phyloP scores from a whole-genome alignment of 768 basidiomycete genomes.

The Boletus eberwhitei region DNA sequence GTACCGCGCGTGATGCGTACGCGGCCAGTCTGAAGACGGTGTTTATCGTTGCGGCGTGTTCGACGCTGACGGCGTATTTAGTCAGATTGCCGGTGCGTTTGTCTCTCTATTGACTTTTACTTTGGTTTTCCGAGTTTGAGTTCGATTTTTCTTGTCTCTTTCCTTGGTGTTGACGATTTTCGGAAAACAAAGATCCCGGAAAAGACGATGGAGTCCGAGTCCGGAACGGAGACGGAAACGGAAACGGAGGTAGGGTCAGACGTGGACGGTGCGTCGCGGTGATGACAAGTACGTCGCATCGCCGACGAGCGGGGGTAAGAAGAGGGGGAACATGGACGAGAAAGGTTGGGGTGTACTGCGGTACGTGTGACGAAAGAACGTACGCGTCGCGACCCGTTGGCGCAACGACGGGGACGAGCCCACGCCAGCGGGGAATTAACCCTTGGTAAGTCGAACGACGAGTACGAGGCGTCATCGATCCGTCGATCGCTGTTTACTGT shows the following conservation, averaged over 20 bases:
- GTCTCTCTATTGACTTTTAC: not conserved
- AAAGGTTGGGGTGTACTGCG: no score
- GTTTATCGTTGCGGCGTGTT: constrained; percentile 19
- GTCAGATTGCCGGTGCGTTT: constrained; percentile 16
- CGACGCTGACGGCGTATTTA: constrained; percentile 16
- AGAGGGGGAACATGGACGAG: no score
- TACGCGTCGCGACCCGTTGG: no score
- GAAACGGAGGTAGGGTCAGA: not conserved
- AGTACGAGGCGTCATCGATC: no score
- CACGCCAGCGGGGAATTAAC: no score
- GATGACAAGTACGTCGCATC: not conserved
- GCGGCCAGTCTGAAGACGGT: constrained; percentile 19
- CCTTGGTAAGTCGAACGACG: no score
- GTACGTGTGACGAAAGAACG: no score
- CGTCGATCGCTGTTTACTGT: no score
- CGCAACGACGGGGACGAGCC: no score
- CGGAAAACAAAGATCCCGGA: constrained; percentile 16
- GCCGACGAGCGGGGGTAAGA: not conserved
- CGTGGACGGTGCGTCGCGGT: not conserved
- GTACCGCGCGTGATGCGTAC: constrained; percentile 17
- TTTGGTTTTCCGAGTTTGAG: no score
- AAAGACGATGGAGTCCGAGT: constrained; percentile 1
- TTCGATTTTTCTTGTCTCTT: not conserved
- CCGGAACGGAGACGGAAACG: not conserved
- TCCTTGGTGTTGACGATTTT: not conserved